phyloP scores from a whole-genome alignment of 2,329 filamentous ascomycete species.

The Endocalyx cinctus region DNA sequence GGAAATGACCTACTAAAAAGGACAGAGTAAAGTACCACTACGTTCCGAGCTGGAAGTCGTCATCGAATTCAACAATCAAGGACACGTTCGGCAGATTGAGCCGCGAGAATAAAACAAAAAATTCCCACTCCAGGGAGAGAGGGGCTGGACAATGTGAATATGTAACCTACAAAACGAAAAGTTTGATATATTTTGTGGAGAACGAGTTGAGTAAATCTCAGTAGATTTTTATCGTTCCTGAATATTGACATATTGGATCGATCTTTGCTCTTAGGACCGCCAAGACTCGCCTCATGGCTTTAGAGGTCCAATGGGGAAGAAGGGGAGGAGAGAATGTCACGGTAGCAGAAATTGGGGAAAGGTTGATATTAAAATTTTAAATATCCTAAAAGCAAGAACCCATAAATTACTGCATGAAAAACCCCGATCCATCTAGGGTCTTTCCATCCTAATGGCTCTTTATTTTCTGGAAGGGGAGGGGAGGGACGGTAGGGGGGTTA shows the following conservation, averaged over 20 bases:
- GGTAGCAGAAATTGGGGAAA: slow-evolving; percentile 9
- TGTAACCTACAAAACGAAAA: background rate
- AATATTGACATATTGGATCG: slow-evolving; percentile 12
- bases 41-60: slow-evolving; percentile 17
- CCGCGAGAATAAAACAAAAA: too few relatives aligned
- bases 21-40: too few relatives aligned
- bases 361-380: slow-evolving; percentile 17
- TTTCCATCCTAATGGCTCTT: too few relatives aligned
- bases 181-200: slow-evolving; percentile 13
- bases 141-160: slow-evolving; percentile 7
- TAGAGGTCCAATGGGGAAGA: slow-evolving; percentile 12
- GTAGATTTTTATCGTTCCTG: too few relatives aligned
- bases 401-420: too few relatives aligned
- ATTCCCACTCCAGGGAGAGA: slow-evolving; percentile 2
- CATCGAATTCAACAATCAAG: slow-evolving; percentile 15
- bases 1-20: background rate
- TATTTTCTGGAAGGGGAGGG: too few relatives aligned
- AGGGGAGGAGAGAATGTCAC: slow-evolving; percentile 1
- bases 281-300: slow-evolving; percentile 21
- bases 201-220: too few relatives aligned
- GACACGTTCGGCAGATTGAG: slow-evolving; percentile 17
- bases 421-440: too few relatives aligned
- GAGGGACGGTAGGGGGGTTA: too few relatives aligned
- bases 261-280: slow-evolving; percentile 17
- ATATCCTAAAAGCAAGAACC: slow-evolving; percentile 28